Base-by-base conservation (phyloP, 768 basidiomycete species). In the Collybia nuda region DNA sequence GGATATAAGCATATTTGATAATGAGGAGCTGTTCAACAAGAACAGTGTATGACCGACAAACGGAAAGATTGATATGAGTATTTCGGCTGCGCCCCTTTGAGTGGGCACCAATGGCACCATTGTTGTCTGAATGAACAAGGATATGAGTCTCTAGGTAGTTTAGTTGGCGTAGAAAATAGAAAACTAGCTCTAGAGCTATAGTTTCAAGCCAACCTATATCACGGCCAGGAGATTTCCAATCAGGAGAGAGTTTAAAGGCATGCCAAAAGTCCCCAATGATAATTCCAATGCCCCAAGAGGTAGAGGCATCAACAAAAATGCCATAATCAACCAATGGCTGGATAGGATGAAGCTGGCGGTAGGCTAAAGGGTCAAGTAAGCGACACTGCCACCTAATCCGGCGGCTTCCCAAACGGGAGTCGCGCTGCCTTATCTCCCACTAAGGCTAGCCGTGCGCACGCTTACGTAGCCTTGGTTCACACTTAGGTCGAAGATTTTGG, bases 121-220 rank as follows among this genome's bases (percentile, higher is more conserved):
- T 21, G 50, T 67, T 70, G 52, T 70, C 66, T 1, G 62, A 64
- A 28, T 50, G 56, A 19, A 65, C 44, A 19, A 58, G 48, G 5
- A 67, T 8, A 36, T 55, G 44, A 4, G 23, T 32, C 36, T 66
- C 40, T 1, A 19, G 17, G 11, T n/a, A n/a, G n/a, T n/a, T n/a
- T n/a, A 29, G 14, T 1, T 9, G 3, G 1, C 40, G 28, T 17
- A 40, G 48, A 3, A 12, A 21, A 6, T 12, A n/a, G n/a, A n/a
- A n/a, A n/a, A n/a, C 47, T 6, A 71, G 54, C 43, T 74, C 64
- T 14, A 66, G 42, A 1, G 64, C 62, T 2, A 65, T 45, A 5
- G 55, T 58, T 26, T 65, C 64, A 11, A 56, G 60, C 67, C 64
- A 66, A 1, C 62, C 55, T 7, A 67, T 66, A 24, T 63, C 47